phyloP scores from a whole-genome alignment of 495 filamentous ascomycete species.

The Penicillium cinerascens region DNA sequence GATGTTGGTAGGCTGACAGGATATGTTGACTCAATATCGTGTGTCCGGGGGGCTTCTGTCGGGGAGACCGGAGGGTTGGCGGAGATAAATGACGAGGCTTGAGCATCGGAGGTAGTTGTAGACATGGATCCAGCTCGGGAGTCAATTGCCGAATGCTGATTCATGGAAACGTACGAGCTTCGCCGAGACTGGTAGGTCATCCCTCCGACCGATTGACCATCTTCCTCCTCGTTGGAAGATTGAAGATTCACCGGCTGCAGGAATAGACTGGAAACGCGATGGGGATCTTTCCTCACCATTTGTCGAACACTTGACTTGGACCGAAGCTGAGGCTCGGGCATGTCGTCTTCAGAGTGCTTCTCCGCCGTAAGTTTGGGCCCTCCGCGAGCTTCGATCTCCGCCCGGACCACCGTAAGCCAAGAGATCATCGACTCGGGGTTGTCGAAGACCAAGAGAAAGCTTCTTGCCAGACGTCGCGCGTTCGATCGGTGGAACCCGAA shows the following conservation, averaged over 20 bases:
- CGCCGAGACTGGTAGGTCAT: conserved; percentile 26
- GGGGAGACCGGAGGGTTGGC: conserved; percentile 16
- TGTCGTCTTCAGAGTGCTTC: conserved; percentile 32
- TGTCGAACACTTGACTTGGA: conserved; percentile 32
- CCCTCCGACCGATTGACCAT: conserved; percentile 22
- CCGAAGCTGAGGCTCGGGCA: conserved; percentile 38
- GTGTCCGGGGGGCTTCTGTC: conserved; percentile 11
- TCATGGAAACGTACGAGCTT: conserved; percentile 31
- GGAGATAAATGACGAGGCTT: conserved; percentile 16
- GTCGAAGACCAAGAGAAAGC: conserved; percentile 76
- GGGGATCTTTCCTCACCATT: conserved; percentile 48
- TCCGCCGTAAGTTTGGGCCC: conserved; percentile 64
- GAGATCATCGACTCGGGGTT: conserved; percentile 79
- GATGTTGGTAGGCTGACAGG: conserved; percentile 26
- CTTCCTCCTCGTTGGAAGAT: conserved; percentile 25
- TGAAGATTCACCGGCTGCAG: conserved; percentile 48
- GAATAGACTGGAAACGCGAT: conserved; percentile 59
- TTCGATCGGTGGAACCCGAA: conserved; percentile 62
- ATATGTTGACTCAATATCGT: conserved; percentile 9
- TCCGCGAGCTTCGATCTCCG: conserved; percentile 65
- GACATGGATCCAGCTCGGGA: conserved; percentile 31
- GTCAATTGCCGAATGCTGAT: conserved; percentile 30
- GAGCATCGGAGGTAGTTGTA: conserved; percentile 10
- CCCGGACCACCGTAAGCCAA: conserved; percentile 65
- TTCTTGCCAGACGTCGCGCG: conserved; percentile 59